Base-by-base conservation (phyloP, 768 basidiomycete genomes). In the Mycena albidolilacea region DNA sequence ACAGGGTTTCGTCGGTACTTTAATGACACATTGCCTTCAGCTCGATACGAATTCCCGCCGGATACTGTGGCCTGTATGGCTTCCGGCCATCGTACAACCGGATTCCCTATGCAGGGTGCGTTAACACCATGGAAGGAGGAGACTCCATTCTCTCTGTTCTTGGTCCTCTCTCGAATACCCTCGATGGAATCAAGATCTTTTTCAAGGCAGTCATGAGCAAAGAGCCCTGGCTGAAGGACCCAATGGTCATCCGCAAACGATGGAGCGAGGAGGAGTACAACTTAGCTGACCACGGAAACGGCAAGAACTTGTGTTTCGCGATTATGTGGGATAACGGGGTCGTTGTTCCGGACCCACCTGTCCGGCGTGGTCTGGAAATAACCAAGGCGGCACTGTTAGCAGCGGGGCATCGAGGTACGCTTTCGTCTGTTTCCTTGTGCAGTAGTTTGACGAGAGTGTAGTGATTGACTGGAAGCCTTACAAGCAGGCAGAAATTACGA, bases 71-170 rank as follows among this genome's bases (percentile, higher is more conserved):
- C 1, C 73, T 92, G 8, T 97, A 95, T 79, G 91, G 90, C 11
- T 82, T 96, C 35, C 87, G 91, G 6, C 93, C 93, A 0, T 92
- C 91, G 17, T 93, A 86, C 75, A 84, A 88, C 48, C 89, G 95
- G 30, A 80, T 95, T 3, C 95, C 95, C 0, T 95, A 92, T 78
- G 82, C 84, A n/a, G 90, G 91, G 23, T 88, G 89, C 7, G 82
- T 86, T 3, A 94, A 92, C 80, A 87, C 90, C 2, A 77, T 90
- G 37, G 87, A 91, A 79, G 95, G 95, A 21, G 90, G 92, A 78
- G 93, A 95, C 71, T 89, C 91, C 17, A 77, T 94, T 38, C 83
- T 84, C 5, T 93, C 93, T 3, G 92, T 95, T 38, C 84, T 95
- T 11, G 95, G 95, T 0, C 95, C 95, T 7, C 83, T 95, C 63